Conservation (phyloP, 2,329 filamentous ascomycete species). For the Rhinocladiella similis region DNA sequence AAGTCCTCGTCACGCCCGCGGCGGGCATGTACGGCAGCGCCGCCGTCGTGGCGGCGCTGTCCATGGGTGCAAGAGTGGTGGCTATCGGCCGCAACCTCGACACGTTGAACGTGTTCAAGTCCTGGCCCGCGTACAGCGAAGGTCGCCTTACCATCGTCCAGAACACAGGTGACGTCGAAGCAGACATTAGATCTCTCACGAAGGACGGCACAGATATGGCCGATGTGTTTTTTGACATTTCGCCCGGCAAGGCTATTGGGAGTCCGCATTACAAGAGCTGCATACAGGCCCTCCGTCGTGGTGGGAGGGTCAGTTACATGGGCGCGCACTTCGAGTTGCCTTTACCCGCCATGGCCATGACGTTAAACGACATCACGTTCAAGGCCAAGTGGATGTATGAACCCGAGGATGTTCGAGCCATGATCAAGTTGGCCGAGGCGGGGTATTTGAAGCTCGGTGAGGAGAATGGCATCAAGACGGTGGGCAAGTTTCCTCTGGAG, state of each 20-base stretch:
- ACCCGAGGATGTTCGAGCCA: background rate
- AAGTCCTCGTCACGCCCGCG: slow-evolving; percentile 51
- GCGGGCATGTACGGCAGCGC: slow-evolving; percentile 53
- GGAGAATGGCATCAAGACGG: too few relatives aligned
- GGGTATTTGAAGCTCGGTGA: background rate
- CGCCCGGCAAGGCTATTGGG: slow-evolving; percentile 38
- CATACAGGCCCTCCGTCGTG: slow-evolving; percentile 33
- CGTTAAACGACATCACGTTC: background rate
- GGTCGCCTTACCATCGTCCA: slow-evolving; percentile 38
- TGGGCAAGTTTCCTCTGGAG: too few relatives aligned
- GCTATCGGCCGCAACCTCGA: slow-evolving; percentile 49
- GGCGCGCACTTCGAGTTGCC: background rate
- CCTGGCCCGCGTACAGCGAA: background rate
- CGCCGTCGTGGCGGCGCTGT: slow-evolving; percentile 49
- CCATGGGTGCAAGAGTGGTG: slow-evolving; percentile 54
- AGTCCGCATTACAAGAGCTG: slow-evolving; percentile 41
- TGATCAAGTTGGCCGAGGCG: background rate
- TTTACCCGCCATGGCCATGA: background rate
- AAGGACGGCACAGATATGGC: slow-evolving; percentile 32
- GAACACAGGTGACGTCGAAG: slow-evolving; percentile 42
- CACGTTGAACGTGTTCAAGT: slow-evolving; percentile 34
- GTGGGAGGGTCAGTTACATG: slow-evolving; percentile 23
- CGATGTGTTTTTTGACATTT: slow-evolving; percentile 52
- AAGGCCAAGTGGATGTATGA: background rate
- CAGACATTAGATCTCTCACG: slow-evolving; percentile 38